phyloP scores from a whole-genome alignment of 148 eudicot species.

The Talinum fruticosum region DNA sequence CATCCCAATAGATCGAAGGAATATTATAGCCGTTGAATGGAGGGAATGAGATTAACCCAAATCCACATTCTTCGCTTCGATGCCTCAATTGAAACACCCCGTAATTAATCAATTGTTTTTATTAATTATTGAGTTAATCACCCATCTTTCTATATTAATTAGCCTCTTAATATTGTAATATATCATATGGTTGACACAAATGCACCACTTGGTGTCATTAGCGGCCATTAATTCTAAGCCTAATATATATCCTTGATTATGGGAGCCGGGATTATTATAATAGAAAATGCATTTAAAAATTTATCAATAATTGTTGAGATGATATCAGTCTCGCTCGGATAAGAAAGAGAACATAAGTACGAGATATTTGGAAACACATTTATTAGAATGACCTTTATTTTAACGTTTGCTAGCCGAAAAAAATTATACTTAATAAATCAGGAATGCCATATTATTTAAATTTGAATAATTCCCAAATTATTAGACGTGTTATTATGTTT shows the following conservation, averaged over 20 bases:
- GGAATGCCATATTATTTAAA: too few species aligned
- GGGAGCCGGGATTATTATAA: neutral
- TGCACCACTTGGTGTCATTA: conserved; percentile 1
- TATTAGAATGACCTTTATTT: too few species aligned
- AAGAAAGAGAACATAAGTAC: too few species aligned
- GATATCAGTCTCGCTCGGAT: too few species aligned
- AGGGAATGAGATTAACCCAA: neutral
- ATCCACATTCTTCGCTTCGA: neutral
- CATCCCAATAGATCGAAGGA: neutral
- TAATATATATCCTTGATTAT: neutral
- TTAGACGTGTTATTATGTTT: too few species aligned
- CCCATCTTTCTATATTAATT: neutral
- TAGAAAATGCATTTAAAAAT: too few species aligned
- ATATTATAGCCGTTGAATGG: neutral
- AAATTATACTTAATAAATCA: too few species aligned
- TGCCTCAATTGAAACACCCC: neutral
- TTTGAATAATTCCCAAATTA: too few species aligned
- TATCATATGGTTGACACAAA: neutral
- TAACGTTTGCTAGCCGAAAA: too few species aligned
- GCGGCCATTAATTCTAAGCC: neutral
- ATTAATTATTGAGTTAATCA: neutral
- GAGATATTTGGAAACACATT: too few species aligned
- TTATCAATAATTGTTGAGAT: too few species aligned
- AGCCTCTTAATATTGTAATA: neutral
- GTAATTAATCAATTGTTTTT: neutral